Evolutionary conservation across 2,329 filamentous ascomycete species (phyloP).

Genomic region (Sporothrix schenckii): DNA sequence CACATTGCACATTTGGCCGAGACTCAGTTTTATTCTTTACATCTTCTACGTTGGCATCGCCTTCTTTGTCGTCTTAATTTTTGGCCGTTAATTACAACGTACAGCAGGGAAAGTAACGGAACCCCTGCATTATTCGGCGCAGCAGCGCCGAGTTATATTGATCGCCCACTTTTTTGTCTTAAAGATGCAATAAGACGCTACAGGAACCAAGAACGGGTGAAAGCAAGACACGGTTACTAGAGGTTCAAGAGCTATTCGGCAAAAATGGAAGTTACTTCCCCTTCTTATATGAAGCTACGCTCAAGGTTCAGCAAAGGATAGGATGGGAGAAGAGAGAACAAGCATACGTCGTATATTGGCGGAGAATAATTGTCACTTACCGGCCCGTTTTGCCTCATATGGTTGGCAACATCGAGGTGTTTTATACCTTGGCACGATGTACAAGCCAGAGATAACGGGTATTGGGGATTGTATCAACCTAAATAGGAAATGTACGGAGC

Average conservation of each 20-base stretch:
- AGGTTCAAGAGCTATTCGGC: neutral
- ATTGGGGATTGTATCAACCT: neutral
- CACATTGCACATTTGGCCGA: neutral
- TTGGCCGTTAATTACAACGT: neutral
- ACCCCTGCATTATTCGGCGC: neutral
- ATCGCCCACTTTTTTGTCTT: neutral
- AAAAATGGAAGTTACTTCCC: neutral
- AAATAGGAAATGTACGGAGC: neutral
- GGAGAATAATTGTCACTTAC: neutral
- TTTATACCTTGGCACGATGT: neutral
- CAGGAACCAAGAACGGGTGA: neutral
- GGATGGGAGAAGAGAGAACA: neutral
- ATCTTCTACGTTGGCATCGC: no score
- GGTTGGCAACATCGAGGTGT: neutral
- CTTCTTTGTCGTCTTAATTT: neutral
- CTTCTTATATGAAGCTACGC: neutral
- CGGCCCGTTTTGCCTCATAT: constrained; percentile 17
- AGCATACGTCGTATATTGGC: neutral
- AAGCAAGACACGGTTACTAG: neutral
- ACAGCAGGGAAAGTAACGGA: neutral
- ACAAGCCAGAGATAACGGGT: neutral
- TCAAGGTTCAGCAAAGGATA: neutral
- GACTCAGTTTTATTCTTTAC: neutral
- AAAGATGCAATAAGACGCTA: neutral
- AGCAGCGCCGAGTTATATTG: constrained; percentile 5